Percentiles rank a stretch among this genome's conserved stretches.
Conservation (phyloP, 257 asterid genomes). For the Cruciata laevipes region DNA sequence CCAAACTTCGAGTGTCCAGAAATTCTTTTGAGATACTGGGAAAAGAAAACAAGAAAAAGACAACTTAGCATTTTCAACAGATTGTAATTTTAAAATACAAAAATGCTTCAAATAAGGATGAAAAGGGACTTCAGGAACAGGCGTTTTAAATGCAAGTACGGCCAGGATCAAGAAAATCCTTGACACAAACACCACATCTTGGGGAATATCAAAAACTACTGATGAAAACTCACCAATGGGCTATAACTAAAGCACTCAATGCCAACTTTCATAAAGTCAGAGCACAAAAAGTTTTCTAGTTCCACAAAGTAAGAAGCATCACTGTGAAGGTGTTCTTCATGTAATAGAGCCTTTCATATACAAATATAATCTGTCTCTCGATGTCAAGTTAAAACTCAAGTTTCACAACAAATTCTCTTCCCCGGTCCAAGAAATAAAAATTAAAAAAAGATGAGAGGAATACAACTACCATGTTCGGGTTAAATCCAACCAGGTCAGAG, state of each 20-base stretch:
- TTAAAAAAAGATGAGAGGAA: too few species aligned
- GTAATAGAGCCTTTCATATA: not conserved
- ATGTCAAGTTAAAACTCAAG: not conserved
- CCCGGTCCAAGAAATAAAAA: not conserved
- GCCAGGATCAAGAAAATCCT: not conserved
- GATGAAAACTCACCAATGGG: not conserved
- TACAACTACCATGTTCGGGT: not conserved
- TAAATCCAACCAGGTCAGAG: not conserved
- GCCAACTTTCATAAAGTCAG: not conserved
- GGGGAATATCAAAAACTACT: too few species aligned
- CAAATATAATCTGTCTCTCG: not conserved
- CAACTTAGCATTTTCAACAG: constrained; percentile 14
- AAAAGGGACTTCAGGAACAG: not conserved
- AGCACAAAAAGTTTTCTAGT: not conserved
- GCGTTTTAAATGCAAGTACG: not conserved
- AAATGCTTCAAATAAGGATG: not conserved
- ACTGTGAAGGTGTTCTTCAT: not conserved
- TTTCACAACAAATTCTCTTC: not conserved
- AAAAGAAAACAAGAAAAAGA: not conserved
- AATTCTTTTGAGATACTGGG: constrained; percentile 27
- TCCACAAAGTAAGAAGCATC: not conserved
- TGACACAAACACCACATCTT: not conserved
- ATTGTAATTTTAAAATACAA: not conserved
- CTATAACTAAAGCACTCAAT: not conserved
- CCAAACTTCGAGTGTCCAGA: constrained; percentile 28